Conservation (phyloP, 352 stramenopile genomes). For the Phytophthora syringae region DNA sequence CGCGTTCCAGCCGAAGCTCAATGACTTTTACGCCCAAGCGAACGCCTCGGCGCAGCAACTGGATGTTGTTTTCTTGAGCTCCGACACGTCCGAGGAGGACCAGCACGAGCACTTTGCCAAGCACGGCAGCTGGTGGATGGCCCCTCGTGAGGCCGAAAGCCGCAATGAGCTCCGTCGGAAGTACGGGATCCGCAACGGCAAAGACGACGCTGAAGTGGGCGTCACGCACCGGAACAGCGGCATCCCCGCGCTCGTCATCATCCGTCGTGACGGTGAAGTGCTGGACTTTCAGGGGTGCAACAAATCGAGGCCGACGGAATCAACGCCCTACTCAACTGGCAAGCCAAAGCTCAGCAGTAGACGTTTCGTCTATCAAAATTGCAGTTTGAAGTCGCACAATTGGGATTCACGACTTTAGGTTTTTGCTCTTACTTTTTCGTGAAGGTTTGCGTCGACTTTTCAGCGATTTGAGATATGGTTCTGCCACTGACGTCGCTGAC, state of each 20-base stretch:
- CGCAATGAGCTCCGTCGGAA: slow-evolving; percentile 74
- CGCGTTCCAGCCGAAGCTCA: slow-evolving; percentile 72
- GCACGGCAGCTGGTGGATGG: slow-evolving; percentile 72
- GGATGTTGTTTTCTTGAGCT: slow-evolving; percentile 80
- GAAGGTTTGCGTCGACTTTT: slow-evolving; percentile 57
- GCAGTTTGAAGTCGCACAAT: not conserved
- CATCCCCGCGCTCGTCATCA: slow-evolving; percentile 74
- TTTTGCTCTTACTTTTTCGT: slow-evolving; percentile 14
- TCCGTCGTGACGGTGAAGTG: slow-evolving; percentile 55
- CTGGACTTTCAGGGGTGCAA: slow-evolving; percentile 64
- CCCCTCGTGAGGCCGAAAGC: slow-evolving; percentile 58
- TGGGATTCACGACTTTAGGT: slow-evolving; percentile 9
- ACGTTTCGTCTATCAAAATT: too few species aligned
- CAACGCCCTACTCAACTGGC: slow-evolving; percentile 47
- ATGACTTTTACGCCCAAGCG: slow-evolving; percentile 65
- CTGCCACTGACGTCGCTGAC: slow-evolving; percentile 31
- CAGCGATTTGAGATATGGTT: slow-evolving; percentile 78
- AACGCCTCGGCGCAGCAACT: slow-evolving; percentile 53
- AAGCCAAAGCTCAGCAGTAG: not conserved
- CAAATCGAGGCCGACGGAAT: slow-evolving; percentile 58
- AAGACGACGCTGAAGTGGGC: slow-evolving; percentile 63
- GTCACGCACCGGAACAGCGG: slow-evolving; percentile 66
- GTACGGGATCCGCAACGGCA: slow-evolving; percentile 75
- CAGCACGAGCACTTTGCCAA: slow-evolving; percentile 72
- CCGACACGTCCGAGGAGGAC: slow-evolving; percentile 58